Evolutionary conservation across 139 green algal genomes (phyloP).

Genomic region (Picochlorum sp.): DNA sequence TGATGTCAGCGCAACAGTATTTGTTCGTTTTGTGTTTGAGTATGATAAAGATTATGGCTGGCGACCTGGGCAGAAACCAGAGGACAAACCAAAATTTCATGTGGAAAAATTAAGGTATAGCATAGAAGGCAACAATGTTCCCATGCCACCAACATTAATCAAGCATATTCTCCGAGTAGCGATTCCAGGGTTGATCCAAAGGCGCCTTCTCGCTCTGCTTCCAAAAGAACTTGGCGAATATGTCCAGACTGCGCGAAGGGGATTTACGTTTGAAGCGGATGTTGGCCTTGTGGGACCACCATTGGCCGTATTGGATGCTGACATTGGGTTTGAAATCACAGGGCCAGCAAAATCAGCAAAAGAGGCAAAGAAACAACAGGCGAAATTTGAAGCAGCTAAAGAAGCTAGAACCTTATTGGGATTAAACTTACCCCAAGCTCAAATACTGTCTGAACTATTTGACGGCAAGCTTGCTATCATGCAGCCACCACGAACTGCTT

Average conservation of each 20-base stretch:
- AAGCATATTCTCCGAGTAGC: slow-evolving; percentile 42
- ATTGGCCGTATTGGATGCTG: slow-evolving; percentile 46
- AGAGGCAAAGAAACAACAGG: slow-evolving; percentile 36
- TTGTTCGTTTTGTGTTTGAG: slow-evolving; percentile 34
- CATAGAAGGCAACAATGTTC: slow-evolving; percentile 40
- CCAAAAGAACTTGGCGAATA: slow-evolving; percentile 51
- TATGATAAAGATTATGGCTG: slow-evolving; percentile 28
- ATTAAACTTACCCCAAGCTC: slow-evolving; percentile 34
- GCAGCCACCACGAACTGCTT: slow-evolving; percentile 25
- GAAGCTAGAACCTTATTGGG: slow-evolving; percentile 41
- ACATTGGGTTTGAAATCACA: slow-evolving; percentile 39
- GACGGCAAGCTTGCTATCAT: slow-evolving; percentile 30
- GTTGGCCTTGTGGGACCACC: slow-evolving; percentile 36
- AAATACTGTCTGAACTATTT: slow-evolving; percentile 38
- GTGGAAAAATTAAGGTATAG: slow-evolving; percentile 38
- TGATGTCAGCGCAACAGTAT: slow-evolving; percentile 41
- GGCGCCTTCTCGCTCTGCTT: slow-evolving; percentile 35
- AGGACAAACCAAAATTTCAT: slow-evolving; percentile 35
- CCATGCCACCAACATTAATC: slow-evolving; percentile 53
- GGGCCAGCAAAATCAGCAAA: slow-evolving; percentile 14
- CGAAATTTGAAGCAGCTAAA: slow-evolving; percentile 34
- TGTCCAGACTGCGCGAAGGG: slow-evolving; percentile 27
- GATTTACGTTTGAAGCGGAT: slow-evolving; percentile 29
- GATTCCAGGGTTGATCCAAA: slow-evolving; percentile 35
- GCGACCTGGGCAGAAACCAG: slow-evolving; percentile 9